phyloP scores from a whole-genome alignment of 202 grass and related monocot species.

The Digitaria exilis region DNA sequence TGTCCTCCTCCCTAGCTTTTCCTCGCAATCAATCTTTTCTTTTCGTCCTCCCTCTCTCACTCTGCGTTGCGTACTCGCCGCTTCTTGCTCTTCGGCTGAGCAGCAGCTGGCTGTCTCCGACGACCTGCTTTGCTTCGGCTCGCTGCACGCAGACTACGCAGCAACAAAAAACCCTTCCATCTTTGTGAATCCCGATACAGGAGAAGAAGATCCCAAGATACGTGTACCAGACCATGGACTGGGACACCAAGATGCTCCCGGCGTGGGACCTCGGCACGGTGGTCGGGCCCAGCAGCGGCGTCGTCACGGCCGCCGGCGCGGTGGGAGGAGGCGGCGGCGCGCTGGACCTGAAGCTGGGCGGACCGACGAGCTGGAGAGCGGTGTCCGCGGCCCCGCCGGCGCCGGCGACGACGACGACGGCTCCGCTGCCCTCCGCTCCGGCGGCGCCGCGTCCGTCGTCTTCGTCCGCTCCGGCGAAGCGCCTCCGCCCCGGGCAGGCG shows the following conservation, averaged over 20 bases:
- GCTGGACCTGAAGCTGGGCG: constrained; percentile 71
- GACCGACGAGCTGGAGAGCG: constrained; percentile 51
- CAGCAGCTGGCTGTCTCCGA: constrained; percentile 20
- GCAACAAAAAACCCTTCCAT: not conserved
- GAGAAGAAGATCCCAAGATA: constrained; percentile 13
- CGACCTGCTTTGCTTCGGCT: not conserved
- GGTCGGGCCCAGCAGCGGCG: constrained; percentile 41
- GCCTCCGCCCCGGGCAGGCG: constrained; percentile 44
- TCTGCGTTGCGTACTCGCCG: not conserved
- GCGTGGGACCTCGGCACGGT: constrained; percentile 65
- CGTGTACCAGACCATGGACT: constrained; percentile 41
- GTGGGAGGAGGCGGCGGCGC: constrained; percentile 20
- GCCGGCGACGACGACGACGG: not conserved
- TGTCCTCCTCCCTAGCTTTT: constrained; percentile 24
- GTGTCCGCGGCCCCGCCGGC: not conserved
- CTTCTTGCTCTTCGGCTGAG: not conserved
- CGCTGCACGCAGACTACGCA: not conserved
- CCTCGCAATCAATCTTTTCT: constrained; percentile 43
- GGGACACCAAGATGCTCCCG: constrained; percentile 56
- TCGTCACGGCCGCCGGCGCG: not conserved
- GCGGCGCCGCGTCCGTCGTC: not conserved
- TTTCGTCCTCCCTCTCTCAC: not conserved
- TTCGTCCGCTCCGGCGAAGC: constrained; percentile 17
- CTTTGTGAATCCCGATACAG: not conserved
- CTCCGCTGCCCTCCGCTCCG: not conserved